Evolutionary conservation across 352 stramenopile genomes (phyloP).

Genomic region (Pelagophyceae sp.): DNA sequence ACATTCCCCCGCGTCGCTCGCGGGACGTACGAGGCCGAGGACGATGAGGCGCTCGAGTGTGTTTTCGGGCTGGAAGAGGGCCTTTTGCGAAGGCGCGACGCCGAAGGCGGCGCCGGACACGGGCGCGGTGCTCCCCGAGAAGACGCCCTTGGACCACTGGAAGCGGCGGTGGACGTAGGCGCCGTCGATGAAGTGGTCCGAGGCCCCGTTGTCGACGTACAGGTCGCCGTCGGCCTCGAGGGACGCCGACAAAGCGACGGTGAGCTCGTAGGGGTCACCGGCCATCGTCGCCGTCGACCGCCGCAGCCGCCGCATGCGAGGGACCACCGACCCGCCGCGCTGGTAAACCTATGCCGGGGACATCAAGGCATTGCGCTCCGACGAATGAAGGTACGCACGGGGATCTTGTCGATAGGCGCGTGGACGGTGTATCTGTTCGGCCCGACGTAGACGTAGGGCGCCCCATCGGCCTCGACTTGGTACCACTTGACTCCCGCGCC

Average conservation of each 20-base stretch:
- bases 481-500: constrained; percentile 73
- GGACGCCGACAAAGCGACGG: constrained; percentile 73
- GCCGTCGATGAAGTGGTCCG: constrained; percentile 42
- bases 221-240: constrained; percentile 71
- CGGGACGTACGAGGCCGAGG: constrained; percentile 32
- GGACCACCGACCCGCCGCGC: constrained; percentile 83
- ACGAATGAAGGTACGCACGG: too few species aligned
- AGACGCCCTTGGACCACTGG: not conserved
- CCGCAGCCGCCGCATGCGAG: constrained; percentile 86
- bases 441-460: constrained; percentile 31
- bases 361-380: too few species aligned
- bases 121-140: not conserved
- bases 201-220: constrained; percentile 93
- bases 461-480: constrained; percentile 51
- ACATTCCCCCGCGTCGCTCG: constrained; percentile 69
- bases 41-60: constrained; percentile 13
- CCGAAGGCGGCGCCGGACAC: not conserved
- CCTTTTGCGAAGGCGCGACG: not conserved
- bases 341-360: constrained; percentile 84
- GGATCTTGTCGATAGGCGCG: constrained; percentile 79
- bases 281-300: constrained; percentile 84
- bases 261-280: constrained; percentile 92
- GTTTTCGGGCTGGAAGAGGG: constrained; percentile 3
- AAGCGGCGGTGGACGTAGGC: not conserved
- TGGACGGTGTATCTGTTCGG: constrained; percentile 56